A percentile compares a stretch with the other conserved stretches of the same genome.
These are phyloP conservation scores for Fusarium abutilonis DNA, from an alignment of 2,329 filamentous ascomycete genomes.

Conservation along the genomic window DNA sequence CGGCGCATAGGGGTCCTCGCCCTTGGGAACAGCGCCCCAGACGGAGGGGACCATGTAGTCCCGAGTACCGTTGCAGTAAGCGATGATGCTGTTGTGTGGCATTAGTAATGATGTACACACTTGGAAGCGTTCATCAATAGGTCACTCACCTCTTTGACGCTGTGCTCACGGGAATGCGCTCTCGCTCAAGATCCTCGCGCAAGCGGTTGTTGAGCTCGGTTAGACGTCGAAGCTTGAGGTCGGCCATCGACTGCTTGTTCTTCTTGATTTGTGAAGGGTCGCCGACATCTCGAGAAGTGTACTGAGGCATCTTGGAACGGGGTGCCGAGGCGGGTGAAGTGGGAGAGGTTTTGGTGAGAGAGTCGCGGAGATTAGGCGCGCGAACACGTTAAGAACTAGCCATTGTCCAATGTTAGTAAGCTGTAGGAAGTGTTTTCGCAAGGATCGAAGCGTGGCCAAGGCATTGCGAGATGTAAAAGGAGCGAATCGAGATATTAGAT, in stretches of 20 bases:
- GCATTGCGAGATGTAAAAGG: constrained; percentile 13
- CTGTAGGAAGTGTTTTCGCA: constrained; percentile 2
- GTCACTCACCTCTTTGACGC: constrained; percentile 80
- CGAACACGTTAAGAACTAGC: constrained; percentile 32
- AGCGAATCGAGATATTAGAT: constrained; percentile 9
- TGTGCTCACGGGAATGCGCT: constrained; percentile 94
- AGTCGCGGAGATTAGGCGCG: constrained; percentile 30
- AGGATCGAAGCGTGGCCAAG: constrained; percentile 12
- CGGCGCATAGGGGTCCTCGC: constrained; percentile 97
- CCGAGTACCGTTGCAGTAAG: constrained; percentile 96
- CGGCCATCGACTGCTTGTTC: constrained; percentile 99
- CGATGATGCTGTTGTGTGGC: constrained; percentile 77
- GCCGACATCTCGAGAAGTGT: constrained; percentile 73
- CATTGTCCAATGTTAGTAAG: constrained; percentile 31
- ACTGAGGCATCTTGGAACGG: constrained; percentile 67
- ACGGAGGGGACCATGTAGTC: constrained; percentile 99
- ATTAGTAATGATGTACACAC: constrained; percentile 25
- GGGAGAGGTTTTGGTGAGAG: constrained; percentile 17
- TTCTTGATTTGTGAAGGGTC: constrained; percentile 78
- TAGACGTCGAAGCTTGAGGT: constrained; percentile 94
- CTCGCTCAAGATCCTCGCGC: constrained; percentile 93
- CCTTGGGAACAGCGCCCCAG: constrained; percentile 93
- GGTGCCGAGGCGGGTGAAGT: constrained; percentile 30
- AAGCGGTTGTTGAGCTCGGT: constrained; percentile 97
- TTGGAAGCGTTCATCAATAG: neutral